These are phyloP conservation scores for Fraxinus floribunda DNA, from an alignment of 305 asterid species.

Conservation along the genomic window DNA sequence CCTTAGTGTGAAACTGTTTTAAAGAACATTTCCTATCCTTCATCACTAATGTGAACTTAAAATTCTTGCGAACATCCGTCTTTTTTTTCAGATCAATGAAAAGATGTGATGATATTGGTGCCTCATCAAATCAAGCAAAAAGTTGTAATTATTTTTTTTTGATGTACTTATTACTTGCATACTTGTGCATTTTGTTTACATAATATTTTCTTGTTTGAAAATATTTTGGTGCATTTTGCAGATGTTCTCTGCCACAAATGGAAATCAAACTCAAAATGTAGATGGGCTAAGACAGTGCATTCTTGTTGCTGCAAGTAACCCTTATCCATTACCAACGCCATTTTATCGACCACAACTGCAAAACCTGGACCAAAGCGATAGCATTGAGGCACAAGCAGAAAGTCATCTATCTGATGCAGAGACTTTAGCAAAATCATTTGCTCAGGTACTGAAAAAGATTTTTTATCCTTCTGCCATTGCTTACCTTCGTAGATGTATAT, in stretches of 20 bases:
- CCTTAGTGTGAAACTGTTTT: background rate
- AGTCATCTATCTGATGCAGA: slow-evolving; percentile 79
- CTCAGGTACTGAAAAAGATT: slow-evolving; percentile 54
- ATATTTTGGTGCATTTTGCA: slow-evolving; percentile 29
- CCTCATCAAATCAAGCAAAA: background rate
- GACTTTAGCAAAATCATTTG: slow-evolving; percentile 74
- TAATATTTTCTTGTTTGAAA: slow-evolving; percentile 12
- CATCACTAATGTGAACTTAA: background rate
- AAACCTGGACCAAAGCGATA: slow-evolving; percentile 58
- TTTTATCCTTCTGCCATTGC: slow-evolving; percentile 9
- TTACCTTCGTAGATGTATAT: slow-evolving; percentile 20
- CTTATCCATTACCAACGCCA: slow-evolving; percentile 83
- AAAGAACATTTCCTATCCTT: background rate
- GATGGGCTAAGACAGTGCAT: slow-evolving; percentile 85
- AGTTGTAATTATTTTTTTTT: background rate
- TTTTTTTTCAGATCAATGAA: background rate
- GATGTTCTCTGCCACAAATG: slow-evolving; percentile 69
- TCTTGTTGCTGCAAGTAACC: slow-evolving; percentile 93
- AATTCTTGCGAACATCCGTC: background rate
- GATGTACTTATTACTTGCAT: background rate
- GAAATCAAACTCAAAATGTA: slow-evolving; percentile 62
- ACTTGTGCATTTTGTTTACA: background rate
- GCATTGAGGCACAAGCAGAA: slow-evolving; percentile 53
- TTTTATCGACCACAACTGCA: slow-evolving; percentile 67
- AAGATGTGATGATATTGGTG: background rate